Conservation (phyloP, 257 asterid genomes). For the Solanum okadae region DNA sequence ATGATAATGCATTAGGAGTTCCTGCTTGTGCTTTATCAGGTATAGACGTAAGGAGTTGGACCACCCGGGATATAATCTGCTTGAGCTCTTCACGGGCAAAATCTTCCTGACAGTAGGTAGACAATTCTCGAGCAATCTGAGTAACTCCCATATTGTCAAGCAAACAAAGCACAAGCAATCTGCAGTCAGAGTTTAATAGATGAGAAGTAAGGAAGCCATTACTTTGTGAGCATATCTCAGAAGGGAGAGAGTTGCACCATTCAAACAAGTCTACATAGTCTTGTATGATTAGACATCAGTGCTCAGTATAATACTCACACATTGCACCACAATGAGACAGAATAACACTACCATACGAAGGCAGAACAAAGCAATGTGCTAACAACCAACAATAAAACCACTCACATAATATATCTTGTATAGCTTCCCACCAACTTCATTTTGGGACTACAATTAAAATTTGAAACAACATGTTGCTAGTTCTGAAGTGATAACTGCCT, state of each 20-base stretch:
- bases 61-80: slow-evolving; percentile 41
- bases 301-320: neutral
- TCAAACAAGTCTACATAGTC: neutral
- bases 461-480: neutral
- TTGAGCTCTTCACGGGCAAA: slow-evolving; percentile 37
- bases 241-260: neutral
- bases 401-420: neutral
- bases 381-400: neutral
- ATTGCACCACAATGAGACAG: neutral
- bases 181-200: slow-evolving; percentile 18
- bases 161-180: slow-evolving; percentile 71
- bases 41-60: slow-evolving; percentile 77
- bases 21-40: slow-evolving; percentile 89
- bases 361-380: neutral
- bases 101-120: slow-evolving; percentile 30
- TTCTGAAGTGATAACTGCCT: neutral
- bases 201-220: neutral
- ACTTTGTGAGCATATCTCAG: neutral
- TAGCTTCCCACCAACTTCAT: neutral
- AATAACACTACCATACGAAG: neutral
- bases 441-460: neutral
- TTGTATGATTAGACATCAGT: neutral
- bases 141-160: slow-evolving; percentile 58
- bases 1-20: slow-evolving; percentile 56
- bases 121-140: slow-evolving; percentile 45